Evolutionary conservation across 2,329 filamentous ascomycete genomes (phyloP).

Genomic region (Colletotrichum sp.): DNA sequence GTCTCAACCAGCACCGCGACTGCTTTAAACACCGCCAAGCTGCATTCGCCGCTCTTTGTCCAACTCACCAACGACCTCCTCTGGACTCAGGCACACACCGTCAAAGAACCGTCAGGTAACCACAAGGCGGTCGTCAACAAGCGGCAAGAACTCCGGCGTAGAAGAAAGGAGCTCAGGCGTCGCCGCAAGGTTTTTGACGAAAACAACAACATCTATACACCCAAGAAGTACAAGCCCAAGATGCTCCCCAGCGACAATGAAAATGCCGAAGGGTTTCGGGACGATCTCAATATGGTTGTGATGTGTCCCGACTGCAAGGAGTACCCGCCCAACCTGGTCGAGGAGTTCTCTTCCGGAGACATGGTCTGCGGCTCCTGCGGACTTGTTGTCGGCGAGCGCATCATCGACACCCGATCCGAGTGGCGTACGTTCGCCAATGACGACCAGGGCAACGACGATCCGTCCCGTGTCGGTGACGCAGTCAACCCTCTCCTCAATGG

Average conservation of each 20-base stretch:
- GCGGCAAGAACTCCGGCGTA: slow-evolving; percentile 34
- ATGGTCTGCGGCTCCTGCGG: slow-evolving; percentile 93
- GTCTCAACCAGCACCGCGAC: background rate
- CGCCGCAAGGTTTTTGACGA: slow-evolving; percentile 45
- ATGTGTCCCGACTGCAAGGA: slow-evolving; percentile 93
- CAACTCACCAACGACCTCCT: slow-evolving; percentile 54
- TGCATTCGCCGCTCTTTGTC: slow-evolving; percentile 76
- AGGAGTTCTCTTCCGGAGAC: slow-evolving; percentile 91
- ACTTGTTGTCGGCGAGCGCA: slow-evolving; percentile 85
- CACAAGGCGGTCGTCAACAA: slow-evolving; percentile 34
- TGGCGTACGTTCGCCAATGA: slow-evolving; percentile 99
- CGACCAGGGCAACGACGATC: slow-evolving; percentile 94
- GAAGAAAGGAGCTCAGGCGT: slow-evolving; percentile 36
- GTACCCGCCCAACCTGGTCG: slow-evolving; percentile 87
- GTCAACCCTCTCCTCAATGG: slow-evolving; percentile 90
- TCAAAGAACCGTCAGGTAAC: slow-evolving; percentile 20
- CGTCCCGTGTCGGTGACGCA: slow-evolving; percentile 95
- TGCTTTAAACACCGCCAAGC: slow-evolving; percentile 54
- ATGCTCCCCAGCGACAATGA: slow-evolving; percentile 40
- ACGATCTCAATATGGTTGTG: slow-evolving; percentile 86
- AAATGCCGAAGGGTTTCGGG: slow-evolving; percentile 59
- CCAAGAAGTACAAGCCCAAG: slow-evolving; percentile 46
- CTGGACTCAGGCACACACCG: slow-evolving; percentile 31
- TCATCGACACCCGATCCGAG: slow-evolving; percentile 95
- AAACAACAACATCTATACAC: slow-evolving; percentile 46